Conservation (phyloP, 2,329 filamentous ascomycete species). For the Claviceps capensis region DNA sequence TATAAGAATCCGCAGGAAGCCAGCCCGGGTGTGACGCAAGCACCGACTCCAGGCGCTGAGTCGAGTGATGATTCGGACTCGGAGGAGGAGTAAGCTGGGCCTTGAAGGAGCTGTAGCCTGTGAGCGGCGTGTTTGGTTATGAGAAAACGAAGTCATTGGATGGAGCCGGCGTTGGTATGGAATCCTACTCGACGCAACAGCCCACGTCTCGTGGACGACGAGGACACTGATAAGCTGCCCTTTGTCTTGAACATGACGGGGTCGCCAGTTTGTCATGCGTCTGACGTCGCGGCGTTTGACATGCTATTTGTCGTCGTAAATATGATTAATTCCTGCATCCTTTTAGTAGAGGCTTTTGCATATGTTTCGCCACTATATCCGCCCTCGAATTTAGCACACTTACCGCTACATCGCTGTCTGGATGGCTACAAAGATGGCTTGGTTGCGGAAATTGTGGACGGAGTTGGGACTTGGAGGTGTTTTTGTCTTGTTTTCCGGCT, state of each 20-base stretch:
- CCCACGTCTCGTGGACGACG: neutral
- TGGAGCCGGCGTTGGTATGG: conserved; percentile 8
- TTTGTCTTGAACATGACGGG: neutral
- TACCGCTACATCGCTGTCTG: neutral
- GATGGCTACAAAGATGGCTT: neutral
- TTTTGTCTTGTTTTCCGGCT: neutral
- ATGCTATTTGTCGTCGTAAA: neutral
- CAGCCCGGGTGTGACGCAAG: conserved; percentile 11
- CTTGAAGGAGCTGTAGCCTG: conserved; percentile 1
- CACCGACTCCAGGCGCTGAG: conserved; percentile 18
- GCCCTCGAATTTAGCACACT: neutral
- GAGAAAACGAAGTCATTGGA: conserved; percentile 8
- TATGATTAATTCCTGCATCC: neutral
- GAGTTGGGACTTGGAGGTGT: too few relatives aligned
- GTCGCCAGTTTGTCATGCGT: neutral
- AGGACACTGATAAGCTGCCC: neutral
- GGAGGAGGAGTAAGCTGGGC: conserved; percentile 28
- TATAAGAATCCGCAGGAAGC: conserved; percentile 23
- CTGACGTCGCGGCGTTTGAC: neutral
- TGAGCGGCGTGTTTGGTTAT: conserved; percentile 3
- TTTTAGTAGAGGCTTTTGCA: conserved; percentile 1
- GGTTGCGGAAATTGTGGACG: neutral
- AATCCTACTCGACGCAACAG: neutral
- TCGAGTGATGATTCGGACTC: conserved; percentile 33
- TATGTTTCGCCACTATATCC: neutral